Evolutionary conservation across 495 filamentous ascomycete species (phyloP).

Genomic region (Penicilliopsis zonata): DNA sequence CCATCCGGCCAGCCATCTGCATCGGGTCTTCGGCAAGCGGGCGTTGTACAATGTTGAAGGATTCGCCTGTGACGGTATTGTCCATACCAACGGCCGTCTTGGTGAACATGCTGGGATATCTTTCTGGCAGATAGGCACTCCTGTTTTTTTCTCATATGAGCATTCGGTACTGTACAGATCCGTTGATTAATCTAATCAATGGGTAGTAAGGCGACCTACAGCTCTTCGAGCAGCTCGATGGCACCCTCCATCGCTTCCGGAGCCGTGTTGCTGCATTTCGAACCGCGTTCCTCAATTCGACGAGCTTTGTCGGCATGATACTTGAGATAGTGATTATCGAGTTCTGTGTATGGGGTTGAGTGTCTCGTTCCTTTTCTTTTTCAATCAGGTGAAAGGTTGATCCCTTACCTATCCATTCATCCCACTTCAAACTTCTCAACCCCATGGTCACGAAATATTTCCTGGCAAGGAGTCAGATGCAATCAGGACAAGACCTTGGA

Average conservation of each 20-base stretch:
- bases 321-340: slow-evolving; percentile 70
- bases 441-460: slow-evolving; percentile 77
- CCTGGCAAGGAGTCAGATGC: slow-evolving; percentile 6
- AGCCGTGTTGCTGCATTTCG: slow-evolving; percentile 57
- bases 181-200: neutral
- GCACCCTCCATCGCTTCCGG: slow-evolving; percentile 68
- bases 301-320: slow-evolving; percentile 65
- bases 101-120: slow-evolving; percentile 64
- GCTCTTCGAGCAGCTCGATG: slow-evolving; percentile 67
- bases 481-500: neutral
- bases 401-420: slow-evolving; percentile 62
- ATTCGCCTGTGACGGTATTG: slow-evolving; percentile 62
- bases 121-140: slow-evolving; percentile 60
- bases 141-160: slow-evolving; percentile 11
- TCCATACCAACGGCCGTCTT: slow-evolving; percentile 54
- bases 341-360: slow-evolving; percentile 32
- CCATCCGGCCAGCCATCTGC: slow-evolving; percentile 56
- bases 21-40: slow-evolving; percentile 75
- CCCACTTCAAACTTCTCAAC: slow-evolving; percentile 61
- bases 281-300: slow-evolving; percentile 59
- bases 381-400: neutral
- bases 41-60: slow-evolving; percentile 54
- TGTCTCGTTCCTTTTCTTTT: slow-evolving; percentile 1
- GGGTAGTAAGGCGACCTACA: slow-evolving; percentile 25
- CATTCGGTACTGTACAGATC: neutral